Evolutionary conservation across 257 asterid species (phyloP).

Genomic region (Leptodermis oblonga): DNA sequence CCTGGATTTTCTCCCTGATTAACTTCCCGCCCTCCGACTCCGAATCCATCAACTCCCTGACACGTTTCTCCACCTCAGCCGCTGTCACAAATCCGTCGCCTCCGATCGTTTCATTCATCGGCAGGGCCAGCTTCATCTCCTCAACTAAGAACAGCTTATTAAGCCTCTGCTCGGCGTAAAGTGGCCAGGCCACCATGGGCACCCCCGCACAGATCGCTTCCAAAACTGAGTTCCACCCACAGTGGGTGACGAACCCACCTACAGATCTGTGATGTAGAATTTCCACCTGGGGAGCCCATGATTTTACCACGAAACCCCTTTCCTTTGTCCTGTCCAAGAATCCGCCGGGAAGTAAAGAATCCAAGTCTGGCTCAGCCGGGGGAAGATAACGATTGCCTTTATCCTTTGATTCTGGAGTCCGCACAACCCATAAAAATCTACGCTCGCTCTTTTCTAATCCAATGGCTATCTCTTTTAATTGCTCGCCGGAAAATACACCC

Average conservation of each 20-base stretch:
- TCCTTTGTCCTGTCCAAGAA: constrained; percentile 44
- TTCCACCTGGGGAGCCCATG: constrained; percentile 64
- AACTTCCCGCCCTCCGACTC: constrained; percentile 27
- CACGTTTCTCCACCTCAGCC: constrained; percentile 40
- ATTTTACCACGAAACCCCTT: constrained; percentile 41
- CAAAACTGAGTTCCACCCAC: constrained; percentile 63
- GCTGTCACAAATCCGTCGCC: constrained; percentile 43
- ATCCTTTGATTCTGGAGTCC: constrained; percentile 37
- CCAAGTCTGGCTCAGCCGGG: constrained; percentile 39
- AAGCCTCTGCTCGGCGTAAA: constrained; percentile 52
- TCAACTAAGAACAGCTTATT: constrained; percentile 45
- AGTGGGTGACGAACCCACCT: constrained; percentile 61
- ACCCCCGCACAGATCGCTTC: constrained; percentile 48
- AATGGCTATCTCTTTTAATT: constrained; percentile 36
- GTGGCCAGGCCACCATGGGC: constrained; percentile 67
- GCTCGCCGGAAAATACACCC: constrained; percentile 34
- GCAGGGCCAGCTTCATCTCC: constrained; percentile 44
- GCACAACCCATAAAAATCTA: constrained; percentile 53
- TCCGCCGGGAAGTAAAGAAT: constrained; percentile 37
- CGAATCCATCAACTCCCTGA: constrained; percentile 37
- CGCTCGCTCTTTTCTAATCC: constrained; percentile 44
- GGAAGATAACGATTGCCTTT: constrained; percentile 19
- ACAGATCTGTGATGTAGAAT: constrained; percentile 42
- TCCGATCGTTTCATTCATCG: constrained; percentile 30
- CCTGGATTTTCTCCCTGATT: constrained; percentile 23